Conservation (phyloP, 2,329 filamentous ascomycete species). For the Clarireedia paspali region DNA sequence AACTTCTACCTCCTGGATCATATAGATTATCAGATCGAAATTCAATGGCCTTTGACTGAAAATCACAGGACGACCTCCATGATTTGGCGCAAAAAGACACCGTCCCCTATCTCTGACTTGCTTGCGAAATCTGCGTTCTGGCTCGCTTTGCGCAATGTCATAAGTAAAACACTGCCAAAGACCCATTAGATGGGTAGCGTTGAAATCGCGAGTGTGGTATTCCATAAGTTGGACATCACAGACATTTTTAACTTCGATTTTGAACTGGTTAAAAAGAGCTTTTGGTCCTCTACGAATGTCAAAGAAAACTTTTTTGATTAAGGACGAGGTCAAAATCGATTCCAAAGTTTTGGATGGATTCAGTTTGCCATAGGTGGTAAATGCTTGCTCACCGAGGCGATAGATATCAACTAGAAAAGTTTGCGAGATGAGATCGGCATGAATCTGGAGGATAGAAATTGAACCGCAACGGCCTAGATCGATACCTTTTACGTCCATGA, state of each 20-base stretch:
- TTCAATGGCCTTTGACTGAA: constrained; percentile 40
- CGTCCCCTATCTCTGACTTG: constrained; percentile 31
- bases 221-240: constrained; percentile 52
- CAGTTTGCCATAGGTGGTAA: constrained; percentile 26
- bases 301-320: constrained; percentile 46
- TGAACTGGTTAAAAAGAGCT: constrained; percentile 40
- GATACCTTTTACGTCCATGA: constrained; percentile 38
- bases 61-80: constrained; percentile 38
- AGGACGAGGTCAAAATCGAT: constrained; percentile 36
- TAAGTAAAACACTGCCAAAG: no score
- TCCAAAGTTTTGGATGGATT: constrained; percentile 27
- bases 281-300: constrained; percentile 53
- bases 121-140: constrained; percentile 27
- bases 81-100: constrained; percentile 34
- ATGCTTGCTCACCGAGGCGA: constrained; percentile 30
- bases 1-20: constrained; percentile 37
- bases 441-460: constrained; percentile 35
- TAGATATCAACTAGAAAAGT: constrained; percentile 37
- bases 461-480: constrained; percentile 34
- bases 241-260: constrained; percentile 37
- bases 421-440: constrained; percentile 22
- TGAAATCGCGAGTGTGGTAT: constrained; percentile 30
- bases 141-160: neutral
- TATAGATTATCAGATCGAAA: constrained; percentile 36
- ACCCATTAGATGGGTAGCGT: no score